Evolutionary conservation across 2,329 filamentous ascomycete genomes (phyloP).

Genomic region (Berkeleyomyces rouxiae): DNA sequence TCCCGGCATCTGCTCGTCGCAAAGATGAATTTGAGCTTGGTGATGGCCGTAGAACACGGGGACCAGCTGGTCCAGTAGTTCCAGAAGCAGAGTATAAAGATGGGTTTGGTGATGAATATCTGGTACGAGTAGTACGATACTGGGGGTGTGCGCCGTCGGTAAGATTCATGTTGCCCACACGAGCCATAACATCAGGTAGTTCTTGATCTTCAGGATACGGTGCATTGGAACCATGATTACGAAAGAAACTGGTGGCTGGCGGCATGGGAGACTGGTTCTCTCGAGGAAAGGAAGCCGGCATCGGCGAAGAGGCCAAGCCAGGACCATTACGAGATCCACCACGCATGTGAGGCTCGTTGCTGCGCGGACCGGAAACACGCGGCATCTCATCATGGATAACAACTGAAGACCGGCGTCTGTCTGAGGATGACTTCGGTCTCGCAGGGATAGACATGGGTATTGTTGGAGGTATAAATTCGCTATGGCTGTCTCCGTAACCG

Average conservation of each 20-base stretch:
- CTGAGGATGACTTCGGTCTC: conserved; percentile 9
- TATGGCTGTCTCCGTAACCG: conserved; percentile 1
- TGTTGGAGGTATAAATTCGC: not conserved
- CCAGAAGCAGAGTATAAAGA: not conserved
- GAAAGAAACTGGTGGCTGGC: not conserved
- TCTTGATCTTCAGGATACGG: conserved; percentile 27
- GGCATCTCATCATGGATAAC: conserved; percentile 8
- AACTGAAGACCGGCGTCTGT: conserved; percentile 5
- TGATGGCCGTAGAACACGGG: conserved; percentile 17
- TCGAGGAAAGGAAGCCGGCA: conserved; percentile 5
- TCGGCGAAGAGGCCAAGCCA: conserved; percentile 8
- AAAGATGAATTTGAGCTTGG: conserved; percentile 2
- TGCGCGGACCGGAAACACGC: conserved; percentile 8
- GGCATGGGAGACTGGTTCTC: not conserved
- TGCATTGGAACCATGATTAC: not conserved
- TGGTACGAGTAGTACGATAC: conserved; percentile 7
- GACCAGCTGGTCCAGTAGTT: conserved; percentile 13
- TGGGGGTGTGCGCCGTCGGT: conserved; percentile 6
- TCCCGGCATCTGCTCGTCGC: conserved; percentile 3
- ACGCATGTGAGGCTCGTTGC: conserved; percentile 3
- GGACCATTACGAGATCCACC: conserved; percentile 5
- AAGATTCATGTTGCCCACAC: conserved; percentile 15
- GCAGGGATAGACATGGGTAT: not conserved
- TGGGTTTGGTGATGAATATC: conserved; percentile 5
- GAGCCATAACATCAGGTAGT: conserved; percentile 10